These are phyloP conservation scores for Oleoguttula mirabilis DNA, from an alignment of 495 filamentous ascomycete genomes.

Conservation along the genomic window DNA sequence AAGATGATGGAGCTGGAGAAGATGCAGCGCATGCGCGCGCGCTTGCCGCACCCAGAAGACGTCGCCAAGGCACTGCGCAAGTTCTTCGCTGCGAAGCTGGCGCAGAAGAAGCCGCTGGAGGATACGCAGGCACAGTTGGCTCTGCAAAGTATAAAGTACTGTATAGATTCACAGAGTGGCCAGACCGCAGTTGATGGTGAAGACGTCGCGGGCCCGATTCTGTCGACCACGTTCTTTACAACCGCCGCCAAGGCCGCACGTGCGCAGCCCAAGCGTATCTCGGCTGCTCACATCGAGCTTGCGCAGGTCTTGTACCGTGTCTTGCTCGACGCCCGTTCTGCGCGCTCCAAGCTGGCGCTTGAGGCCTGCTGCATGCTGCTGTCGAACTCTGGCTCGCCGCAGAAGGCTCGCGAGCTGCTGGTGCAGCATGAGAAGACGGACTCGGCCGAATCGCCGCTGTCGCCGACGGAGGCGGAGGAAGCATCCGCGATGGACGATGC, in stretches of 20 bases:
- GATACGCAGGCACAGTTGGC: slow-evolving; percentile 52
- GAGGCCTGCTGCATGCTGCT: neutral
- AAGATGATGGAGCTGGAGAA: slow-evolving; percentile 40
- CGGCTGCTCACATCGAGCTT: neutral
- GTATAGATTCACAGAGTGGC: no score
- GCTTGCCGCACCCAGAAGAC: slow-evolving; percentile 47
- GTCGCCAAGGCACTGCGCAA: slow-evolving; percentile 49
- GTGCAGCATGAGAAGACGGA: neutral
- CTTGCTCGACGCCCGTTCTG: no score
- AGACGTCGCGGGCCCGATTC: neutral
- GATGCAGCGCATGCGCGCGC: slow-evolving; percentile 34
- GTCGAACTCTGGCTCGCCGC: neutral
- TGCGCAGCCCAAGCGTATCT: neutral
- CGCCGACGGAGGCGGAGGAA: no score
- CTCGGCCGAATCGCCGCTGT: no score
- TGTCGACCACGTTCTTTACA: no score
- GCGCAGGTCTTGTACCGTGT: no score
- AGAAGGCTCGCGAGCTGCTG: neutral
- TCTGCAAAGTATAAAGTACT: slow-evolving; percentile 45
- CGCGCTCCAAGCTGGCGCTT: no score
- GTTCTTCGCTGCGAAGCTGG: slow-evolving; percentile 44
- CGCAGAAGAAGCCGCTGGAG: slow-evolving; percentile 43
- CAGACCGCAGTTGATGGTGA: no score
- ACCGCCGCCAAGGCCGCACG: no score
- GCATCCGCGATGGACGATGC: no score